phyloP scores from a whole-genome alignment of 2,329 filamentous ascomycete species.

The Cladorrhinum sp. region DNA sequence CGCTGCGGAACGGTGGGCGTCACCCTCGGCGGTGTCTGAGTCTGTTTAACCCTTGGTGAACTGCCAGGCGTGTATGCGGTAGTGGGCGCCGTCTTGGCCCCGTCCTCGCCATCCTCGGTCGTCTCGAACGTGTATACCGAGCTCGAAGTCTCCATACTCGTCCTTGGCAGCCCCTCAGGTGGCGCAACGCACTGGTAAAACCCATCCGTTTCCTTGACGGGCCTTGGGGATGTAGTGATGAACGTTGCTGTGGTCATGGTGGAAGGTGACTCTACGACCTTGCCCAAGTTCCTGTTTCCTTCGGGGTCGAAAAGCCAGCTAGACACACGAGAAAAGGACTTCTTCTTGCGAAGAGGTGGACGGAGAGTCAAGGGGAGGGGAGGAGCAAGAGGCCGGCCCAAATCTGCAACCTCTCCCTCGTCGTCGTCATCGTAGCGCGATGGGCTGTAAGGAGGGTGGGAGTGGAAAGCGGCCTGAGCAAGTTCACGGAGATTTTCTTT shows the following conservation, averaged over 20 bases:
- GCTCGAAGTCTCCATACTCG: slow-evolving; percentile 43
- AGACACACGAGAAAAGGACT: slow-evolving; percentile 62
- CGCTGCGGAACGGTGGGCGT: slow-evolving; percentile 27
- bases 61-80: slow-evolving; percentile 50
- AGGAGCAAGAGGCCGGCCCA: slow-evolving; percentile 47
- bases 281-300: slow-evolving; percentile 33
- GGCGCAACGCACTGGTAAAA: slow-evolving; percentile 57
- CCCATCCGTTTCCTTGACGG: slow-evolving; percentile 50
- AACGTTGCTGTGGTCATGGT: slow-evolving; percentile 32
- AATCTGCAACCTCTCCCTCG: slow-evolving; percentile 22
- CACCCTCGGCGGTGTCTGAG: slow-evolving; percentile 37
- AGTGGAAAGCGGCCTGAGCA: slow-evolving; percentile 29
- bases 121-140: slow-evolving; percentile 46
- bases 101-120: slow-evolving; percentile 33
- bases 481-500: slow-evolving; percentile 20
- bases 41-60: slow-evolving; percentile 40
- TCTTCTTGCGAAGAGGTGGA: slow-evolving; percentile 63
- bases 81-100: slow-evolving; percentile 45
- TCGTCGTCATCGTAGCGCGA: slow-evolving; percentile 18
- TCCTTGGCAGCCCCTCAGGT: slow-evolving; percentile 32
- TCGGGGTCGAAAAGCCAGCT: slow-evolving; percentile 53
- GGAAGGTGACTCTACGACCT: slow-evolving; percentile 41
- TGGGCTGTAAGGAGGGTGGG: slow-evolving; percentile 19
- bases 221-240: slow-evolving; percentile 54
- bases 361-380: slow-evolving; percentile 57